Evolutionary conservation across 2,329 filamentous ascomycete genomes (phyloP), one percentile per base, ranked within the genome.

Genomic region (Blumeria hordei): DNA sequence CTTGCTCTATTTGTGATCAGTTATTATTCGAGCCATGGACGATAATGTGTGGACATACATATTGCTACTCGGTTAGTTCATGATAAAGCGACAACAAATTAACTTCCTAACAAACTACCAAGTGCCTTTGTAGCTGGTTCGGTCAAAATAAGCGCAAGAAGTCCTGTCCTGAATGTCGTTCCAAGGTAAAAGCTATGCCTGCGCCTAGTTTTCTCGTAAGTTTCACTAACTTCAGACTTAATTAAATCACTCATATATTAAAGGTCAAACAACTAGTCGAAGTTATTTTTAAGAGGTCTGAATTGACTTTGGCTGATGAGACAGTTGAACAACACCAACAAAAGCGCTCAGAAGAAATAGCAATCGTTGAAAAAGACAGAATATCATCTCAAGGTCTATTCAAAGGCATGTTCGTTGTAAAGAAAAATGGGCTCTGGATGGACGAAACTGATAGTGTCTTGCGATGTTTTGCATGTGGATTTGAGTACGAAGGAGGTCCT

Each of bases 21-120:
- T 73, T 80, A 52, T 72, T 84, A 53, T 83, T 83, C 66, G 80
- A 84, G 65, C 81, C 81, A 1, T 85, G 78, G 66, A 80, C 77
- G 16, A 72, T 83, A 54, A 71, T 71, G 6, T 85, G 81, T 61
- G 81, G 81, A 3, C 81, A 85, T 64, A 83, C 80, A 6, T 84
- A 82, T 66, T 85, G 81, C 68, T 85, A 85, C 64, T 77, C 74
- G 47, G 75, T 78, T 59, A 65, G 73, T 67, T 8, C 28, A 21
- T 21, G 21, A 18, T 47, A 16, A 16, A 16, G 12, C 12, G 1
- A 16, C 12, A 9, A 12, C 21, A 8, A 56, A 66, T 53, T 39
- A 44, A 14, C 28, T 12, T 1, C 2, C n/a, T 47, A 32, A 47
- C 21, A 18, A 47, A 9, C 5, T 10, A 49, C 32, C 18, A 18